phyloP scores from a whole-genome alignment of 306 rosid genomes.

The Carpinus viminea region DNA sequence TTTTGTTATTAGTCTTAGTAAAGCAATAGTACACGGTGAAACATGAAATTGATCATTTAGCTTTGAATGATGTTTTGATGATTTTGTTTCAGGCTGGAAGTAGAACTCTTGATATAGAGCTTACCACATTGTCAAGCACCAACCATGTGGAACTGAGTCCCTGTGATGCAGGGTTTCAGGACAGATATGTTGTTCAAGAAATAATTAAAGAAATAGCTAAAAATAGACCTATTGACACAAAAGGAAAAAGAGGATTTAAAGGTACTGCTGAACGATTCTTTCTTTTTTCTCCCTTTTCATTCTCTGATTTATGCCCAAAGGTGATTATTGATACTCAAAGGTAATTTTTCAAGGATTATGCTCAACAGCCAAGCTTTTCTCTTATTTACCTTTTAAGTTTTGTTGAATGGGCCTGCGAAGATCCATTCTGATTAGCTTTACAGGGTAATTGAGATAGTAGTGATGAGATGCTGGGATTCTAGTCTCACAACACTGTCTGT shows the following conservation, averaged over 20 bases:
- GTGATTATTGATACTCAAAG: neutral
- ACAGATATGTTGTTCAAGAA: conserved; percentile 90
- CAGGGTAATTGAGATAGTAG: neutral
- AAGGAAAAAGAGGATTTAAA: conserved; percentile 84
- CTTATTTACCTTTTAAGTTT: neutral
- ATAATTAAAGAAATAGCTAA: conserved; percentile 93
- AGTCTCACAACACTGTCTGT: neutral
- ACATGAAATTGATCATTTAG: neutral
- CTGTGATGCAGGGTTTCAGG: conserved; percentile 96
- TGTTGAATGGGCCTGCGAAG: neutral
- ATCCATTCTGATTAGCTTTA: neutral
- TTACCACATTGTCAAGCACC: conserved; percentile 84
- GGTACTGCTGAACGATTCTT: conserved; percentile 36
- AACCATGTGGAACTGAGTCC: conserved; percentile 88
- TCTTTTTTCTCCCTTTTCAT: neutral
- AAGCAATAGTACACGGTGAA: neutral
- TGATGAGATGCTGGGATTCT: neutral
- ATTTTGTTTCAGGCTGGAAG: conserved; percentile 79
- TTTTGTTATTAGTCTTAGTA: neutral
- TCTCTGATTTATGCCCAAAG: neutral
- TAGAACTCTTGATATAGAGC: conserved; percentile 84
- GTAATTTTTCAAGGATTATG: too few relatives aligned
- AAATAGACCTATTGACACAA: conserved; percentile 79
- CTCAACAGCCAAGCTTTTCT: too few relatives aligned
- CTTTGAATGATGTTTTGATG: neutral